Conservation (phyloP, 352 stramenopile species). For the Phytophthora megakarya region DNA sequence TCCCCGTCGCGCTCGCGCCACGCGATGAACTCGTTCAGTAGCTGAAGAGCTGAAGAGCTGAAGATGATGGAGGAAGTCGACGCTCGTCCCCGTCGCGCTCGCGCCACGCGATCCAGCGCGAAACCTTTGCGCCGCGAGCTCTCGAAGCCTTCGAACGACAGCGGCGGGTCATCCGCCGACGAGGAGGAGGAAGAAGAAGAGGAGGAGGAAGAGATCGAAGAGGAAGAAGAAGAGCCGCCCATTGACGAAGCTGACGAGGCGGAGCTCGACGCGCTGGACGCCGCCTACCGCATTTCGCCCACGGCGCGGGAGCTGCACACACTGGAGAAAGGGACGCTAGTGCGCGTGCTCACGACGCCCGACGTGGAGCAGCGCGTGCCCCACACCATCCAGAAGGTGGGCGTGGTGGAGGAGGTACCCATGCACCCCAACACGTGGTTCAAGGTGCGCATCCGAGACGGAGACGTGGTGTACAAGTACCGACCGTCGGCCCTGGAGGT, state of each 20-base stretch:
- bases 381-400: conserved; percentile 80
- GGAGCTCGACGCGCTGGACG: conserved; percentile 38
- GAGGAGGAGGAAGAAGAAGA: conserved; percentile 63
- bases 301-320: conserved; percentile 54
- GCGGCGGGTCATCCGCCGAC: conserved; percentile 34
- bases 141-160: conserved; percentile 5
- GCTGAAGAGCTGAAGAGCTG: conserved; percentile 1
- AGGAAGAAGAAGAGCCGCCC: conserved; percentile 47
- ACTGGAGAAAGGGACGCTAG: conserved; percentile 64
- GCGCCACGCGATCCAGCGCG: conserved; percentile 44
- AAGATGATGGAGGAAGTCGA: conserved; percentile 28
- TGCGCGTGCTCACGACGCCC: conserved; percentile 70
- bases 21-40: conserved; percentile 22
- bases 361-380: conserved; percentile 86
- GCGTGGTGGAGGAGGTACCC: conserved; percentile 80
- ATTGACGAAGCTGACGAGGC: conserved; percentile 55
- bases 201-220: conserved; percentile 60
- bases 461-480: conserved; percentile 90
- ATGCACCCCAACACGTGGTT: conserved; percentile 90
- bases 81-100: conserved; percentile 40
- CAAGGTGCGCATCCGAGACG: conserved; percentile 80
- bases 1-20: conserved; percentile 45
- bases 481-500: conserved; percentile 74
- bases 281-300: conserved; percentile 28
- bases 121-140: conserved; percentile 36